Conservation (phyloP, 306 rosid species). For the Abrus precatorius region DNA sequence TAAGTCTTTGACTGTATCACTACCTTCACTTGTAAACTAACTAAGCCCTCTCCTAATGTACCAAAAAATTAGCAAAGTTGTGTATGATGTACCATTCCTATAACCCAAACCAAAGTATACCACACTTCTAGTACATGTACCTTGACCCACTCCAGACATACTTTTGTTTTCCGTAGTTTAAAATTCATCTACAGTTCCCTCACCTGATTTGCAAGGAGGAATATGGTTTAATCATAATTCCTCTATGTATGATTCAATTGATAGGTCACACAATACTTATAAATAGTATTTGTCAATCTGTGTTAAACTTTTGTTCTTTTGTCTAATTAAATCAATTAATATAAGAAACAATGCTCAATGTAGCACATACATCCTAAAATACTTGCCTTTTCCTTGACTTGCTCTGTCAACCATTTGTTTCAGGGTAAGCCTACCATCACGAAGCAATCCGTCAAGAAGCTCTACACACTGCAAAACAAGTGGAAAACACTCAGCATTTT, state of each 20-base stretch:
- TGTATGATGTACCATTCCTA: not conserved
- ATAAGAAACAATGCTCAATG: conserved; percentile 2
- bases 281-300: not conserved
- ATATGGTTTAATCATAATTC: not conserved
- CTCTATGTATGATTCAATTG: not conserved
- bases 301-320: not conserved
- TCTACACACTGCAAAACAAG: conserved; percentile 66
- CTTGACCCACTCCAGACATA: conserved; percentile 16
- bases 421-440: conserved; percentile 81
- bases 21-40: conserved; percentile 6
- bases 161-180: not conserved
- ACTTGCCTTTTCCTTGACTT: conserved; percentile 67
- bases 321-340: not conserved
- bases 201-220: not conserved
- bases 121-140: conserved; percentile 22
- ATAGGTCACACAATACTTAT: not conserved
- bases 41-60: conserved; percentile 12
- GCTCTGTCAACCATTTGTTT: conserved; percentile 80
- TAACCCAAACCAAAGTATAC: conserved; percentile 21
- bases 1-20: not conserved
- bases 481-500: conserved; percentile 7
- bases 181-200: not conserved
- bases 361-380: conserved; percentile 27
- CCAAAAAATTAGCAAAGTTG: conserved; percentile 11
- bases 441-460: conserved; percentile 83